Percentiles rank a stretch among this genome's conserved stretches.
These are phyloP conservation scores for Pyrenophora teres DNA, from an alignment of 2,329 filamentous ascomycete species.

Conservation along the genomic window DNA sequence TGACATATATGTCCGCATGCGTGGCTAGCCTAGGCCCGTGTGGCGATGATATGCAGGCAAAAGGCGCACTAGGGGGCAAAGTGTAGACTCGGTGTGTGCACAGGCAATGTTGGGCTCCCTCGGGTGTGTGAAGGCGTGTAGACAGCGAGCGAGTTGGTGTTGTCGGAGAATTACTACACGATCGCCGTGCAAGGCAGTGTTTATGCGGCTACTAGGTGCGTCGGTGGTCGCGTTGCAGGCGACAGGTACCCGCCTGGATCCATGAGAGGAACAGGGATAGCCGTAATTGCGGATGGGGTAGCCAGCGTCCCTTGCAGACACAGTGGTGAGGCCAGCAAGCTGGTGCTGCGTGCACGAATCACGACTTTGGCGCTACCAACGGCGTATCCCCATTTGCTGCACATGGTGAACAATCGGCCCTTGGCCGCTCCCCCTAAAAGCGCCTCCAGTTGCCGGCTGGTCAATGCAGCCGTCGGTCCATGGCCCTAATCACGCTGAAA, in stretches of 20 bases:
- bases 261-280: conserved; percentile 12
- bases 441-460: conserved; percentile 17
- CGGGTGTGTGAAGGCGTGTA: too few species aligned
- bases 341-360: conserved; percentile 10
- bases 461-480: conserved; percentile 26
- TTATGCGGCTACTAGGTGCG: background rate
- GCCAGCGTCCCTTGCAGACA: conserved; percentile 21
- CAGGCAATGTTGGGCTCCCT: background rate
- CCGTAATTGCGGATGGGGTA: conserved; percentile 5
- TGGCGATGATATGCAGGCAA: background rate
- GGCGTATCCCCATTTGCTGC: conserved; percentile 18
- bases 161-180: background rate
- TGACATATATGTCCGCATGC: background rate
- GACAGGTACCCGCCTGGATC: conserved; percentile 6
- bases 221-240: conserved; percentile 3
- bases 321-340: conserved; percentile 8
- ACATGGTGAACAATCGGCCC: conserved; percentile 10
- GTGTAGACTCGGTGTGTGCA: background rate
- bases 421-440: conserved; percentile 24
- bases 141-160: background rate
- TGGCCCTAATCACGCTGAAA: conserved; percentile 25
- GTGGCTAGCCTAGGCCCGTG: conserved; percentile 1
- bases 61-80: conserved; percentile 1
- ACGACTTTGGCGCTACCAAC: conserved; percentile 1
- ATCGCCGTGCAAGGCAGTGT: background rate